These are phyloP conservation scores for Trametes polyzona DNA, from an alignment of 1,284 basidiomycete species.

Conservation along the genomic window DNA sequence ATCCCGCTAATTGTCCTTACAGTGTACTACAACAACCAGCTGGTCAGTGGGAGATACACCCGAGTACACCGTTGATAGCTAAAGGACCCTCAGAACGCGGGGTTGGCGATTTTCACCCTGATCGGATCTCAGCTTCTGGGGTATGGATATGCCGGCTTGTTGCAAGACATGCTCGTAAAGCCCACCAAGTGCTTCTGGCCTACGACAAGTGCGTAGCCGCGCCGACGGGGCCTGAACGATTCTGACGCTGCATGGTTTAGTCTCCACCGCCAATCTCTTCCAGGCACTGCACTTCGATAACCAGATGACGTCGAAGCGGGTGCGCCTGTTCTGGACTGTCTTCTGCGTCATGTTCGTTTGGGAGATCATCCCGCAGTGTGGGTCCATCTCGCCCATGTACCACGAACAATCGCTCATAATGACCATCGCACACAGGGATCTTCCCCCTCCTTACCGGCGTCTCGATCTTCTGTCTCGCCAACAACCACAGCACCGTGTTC, in stretches of 20 bases:
- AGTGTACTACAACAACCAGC: constrained; percentile 40
- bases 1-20: background rate
- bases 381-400: constrained; percentile 32
- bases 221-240: no score
- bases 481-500: constrained; percentile 49
- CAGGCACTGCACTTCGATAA: constrained; percentile 39
- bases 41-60: constrained; percentile 24
- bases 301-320: constrained; percentile 39
- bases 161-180: constrained; percentile 37
- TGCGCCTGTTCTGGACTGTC: constrained; percentile 37
- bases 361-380: constrained; percentile 54
- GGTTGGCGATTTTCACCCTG: constrained; percentile 37
- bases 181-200: constrained; percentile 41
- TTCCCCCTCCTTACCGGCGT: constrained; percentile 49
- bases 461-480: constrained; percentile 64
- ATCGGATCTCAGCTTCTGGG: constrained; percentile 38
- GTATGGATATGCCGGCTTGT: constrained; percentile 37
- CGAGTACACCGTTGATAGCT: background rate
- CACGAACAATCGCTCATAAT: background rate
- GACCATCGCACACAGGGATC: constrained; percentile 29
- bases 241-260: constrained; percentile 12
- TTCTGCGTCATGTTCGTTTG: constrained; percentile 36
- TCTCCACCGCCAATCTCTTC: constrained; percentile 36
- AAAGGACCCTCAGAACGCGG: constrained; percentile 27
- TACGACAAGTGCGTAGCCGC: constrained; percentile 29